These are phyloP conservation scores for Jatropha curcas DNA, from an alignment of 345 rosid genomes.

Conservation along the genomic window DNA sequence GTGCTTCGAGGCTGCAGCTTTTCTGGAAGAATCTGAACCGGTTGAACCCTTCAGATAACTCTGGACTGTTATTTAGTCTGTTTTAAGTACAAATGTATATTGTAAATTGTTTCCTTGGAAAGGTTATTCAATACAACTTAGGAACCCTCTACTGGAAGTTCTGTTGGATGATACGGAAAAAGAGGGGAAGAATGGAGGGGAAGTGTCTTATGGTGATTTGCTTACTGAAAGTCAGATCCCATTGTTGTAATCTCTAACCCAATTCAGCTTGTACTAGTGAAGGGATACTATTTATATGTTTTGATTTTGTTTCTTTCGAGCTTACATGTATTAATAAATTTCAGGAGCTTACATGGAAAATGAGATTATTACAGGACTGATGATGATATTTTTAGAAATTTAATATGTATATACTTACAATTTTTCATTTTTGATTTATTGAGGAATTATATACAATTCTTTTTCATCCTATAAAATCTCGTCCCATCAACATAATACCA, in stretches of 20 bases:
- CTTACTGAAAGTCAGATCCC: neutral
- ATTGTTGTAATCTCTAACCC: neutral
- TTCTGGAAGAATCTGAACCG: conserved; percentile 65
- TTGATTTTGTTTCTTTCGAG: neutral
- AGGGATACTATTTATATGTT: neutral
- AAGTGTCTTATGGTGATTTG: neutral
- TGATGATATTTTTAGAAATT: too few species aligned
- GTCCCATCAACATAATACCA: too few species aligned
- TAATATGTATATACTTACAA: too few species aligned
- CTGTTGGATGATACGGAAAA: neutral
- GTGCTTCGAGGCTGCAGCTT: conserved; percentile 65
- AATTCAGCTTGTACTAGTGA: conserved; percentile 3
- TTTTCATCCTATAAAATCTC: too few species aligned
- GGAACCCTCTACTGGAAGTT: neutral
- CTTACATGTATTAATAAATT: too few species aligned
- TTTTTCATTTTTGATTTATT: too few species aligned
- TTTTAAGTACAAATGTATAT: neutral
- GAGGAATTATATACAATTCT: too few species aligned
- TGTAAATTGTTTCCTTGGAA: neutral
- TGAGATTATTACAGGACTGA: too few species aligned
- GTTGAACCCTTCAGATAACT: conserved; percentile 75
- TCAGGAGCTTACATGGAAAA: too few species aligned
- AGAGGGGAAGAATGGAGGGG: neutral
- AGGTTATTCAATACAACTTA: neutral
- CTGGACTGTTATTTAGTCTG: neutral